Percentiles rank a stretch among this genome's conserved stretches.
Conservation (phyloP, 2,329 filamentous ascomycete species). For the Talaromyces atroroseus region DNA sequence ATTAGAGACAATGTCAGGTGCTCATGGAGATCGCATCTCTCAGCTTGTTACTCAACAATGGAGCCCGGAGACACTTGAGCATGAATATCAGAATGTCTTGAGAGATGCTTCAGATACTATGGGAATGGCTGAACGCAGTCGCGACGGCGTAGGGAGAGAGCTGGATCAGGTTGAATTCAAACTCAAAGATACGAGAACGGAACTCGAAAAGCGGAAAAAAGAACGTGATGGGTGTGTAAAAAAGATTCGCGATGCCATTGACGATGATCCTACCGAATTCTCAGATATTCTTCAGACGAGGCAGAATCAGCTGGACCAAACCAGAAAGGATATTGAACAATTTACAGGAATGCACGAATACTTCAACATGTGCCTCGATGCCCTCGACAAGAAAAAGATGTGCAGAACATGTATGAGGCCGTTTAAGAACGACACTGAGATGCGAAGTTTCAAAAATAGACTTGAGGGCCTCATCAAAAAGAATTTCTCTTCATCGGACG, state of each 20-base stretch:
- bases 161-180: slow-evolving; percentile 71
- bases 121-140: slow-evolving; percentile 60
- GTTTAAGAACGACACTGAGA: slow-evolving; percentile 57
- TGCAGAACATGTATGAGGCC: slow-evolving; percentile 71
- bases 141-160: slow-evolving; percentile 66
- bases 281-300: slow-evolving; percentile 48
- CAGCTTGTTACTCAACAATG: slow-evolving; percentile 61
- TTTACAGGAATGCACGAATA: slow-evolving; percentile 65
- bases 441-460: slow-evolving; percentile 59
- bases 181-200: slow-evolving; percentile 60
- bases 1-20: slow-evolving; percentile 69
- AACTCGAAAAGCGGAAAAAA: slow-evolving; percentile 57
- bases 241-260: slow-evolving; percentile 56
- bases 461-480: slow-evolving; percentile 54
- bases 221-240: slow-evolving; percentile 60
- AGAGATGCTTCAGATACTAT: slow-evolving; percentile 54
- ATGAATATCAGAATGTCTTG: slow-evolving; percentile 61
- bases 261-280: slow-evolving; percentile 48
- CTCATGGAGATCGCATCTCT: slow-evolving; percentile 67
- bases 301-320: slow-evolving; percentile 47
- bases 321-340: slow-evolving; percentile 61
- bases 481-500: slow-evolving; percentile 53
- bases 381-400: slow-evolving; percentile 61
- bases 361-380: slow-evolving; percentile 62
- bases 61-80: slow-evolving; percentile 64